A percentile compares a stretch with the other conserved stretches of the same genome.
Conservation (phyloP, 1,139 yeast genomes). For the Tardiomyces depauwii region DNA sequence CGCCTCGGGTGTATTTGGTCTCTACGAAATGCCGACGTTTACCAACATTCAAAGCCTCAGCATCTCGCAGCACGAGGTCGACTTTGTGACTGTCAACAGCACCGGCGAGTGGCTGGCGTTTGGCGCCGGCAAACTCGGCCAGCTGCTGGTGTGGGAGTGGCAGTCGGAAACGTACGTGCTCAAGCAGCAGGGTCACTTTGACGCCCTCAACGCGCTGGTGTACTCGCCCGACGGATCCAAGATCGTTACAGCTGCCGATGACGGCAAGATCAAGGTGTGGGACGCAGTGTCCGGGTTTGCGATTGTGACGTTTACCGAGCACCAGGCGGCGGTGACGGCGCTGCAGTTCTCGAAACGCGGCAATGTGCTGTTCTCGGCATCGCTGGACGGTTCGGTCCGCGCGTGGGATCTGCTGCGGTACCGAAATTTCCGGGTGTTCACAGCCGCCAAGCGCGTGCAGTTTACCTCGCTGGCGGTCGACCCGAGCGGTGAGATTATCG, state of each 20-base stretch:
- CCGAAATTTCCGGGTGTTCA: constrained; percentile 88
- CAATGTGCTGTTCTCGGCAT: constrained; percentile 79
- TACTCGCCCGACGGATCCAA: constrained; percentile 95
- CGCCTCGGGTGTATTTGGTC: constrained; percentile 77
- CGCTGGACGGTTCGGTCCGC: constrained; percentile 91
- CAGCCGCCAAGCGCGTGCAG: constrained; percentile 81
- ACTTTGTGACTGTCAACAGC: constrained; percentile 64
- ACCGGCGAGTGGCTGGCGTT: constrained; percentile 97
- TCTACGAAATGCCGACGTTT: constrained; percentile 79
- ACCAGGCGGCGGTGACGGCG: constrained; percentile 78
- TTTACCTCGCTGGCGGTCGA: constrained; percentile 88
- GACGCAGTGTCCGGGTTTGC: constrained; percentile 90
- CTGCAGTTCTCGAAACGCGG: constrained; percentile 81
- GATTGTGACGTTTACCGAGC: constrained; percentile 84
- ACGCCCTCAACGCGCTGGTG: constrained; percentile 68
- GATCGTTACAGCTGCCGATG: constrained; percentile 90
- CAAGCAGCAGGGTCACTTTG: constrained; percentile 96
- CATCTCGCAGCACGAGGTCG: constrained; percentile 87
- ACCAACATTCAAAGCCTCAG: constrained; percentile 73
- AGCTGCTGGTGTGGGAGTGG: constrained; percentile 95
- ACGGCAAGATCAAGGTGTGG: constrained; percentile 95
- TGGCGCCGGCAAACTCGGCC: constrained; percentile 89
- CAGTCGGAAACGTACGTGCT: constrained; percentile 91
- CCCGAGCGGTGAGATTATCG: constrained; percentile 94
- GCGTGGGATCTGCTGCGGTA: constrained; percentile 95